Percentiles rank a stretch among this genome's conserved stretches.
Conservation (phyloP, 106 monocot genomes). For the Dioscorea alata region DNA sequence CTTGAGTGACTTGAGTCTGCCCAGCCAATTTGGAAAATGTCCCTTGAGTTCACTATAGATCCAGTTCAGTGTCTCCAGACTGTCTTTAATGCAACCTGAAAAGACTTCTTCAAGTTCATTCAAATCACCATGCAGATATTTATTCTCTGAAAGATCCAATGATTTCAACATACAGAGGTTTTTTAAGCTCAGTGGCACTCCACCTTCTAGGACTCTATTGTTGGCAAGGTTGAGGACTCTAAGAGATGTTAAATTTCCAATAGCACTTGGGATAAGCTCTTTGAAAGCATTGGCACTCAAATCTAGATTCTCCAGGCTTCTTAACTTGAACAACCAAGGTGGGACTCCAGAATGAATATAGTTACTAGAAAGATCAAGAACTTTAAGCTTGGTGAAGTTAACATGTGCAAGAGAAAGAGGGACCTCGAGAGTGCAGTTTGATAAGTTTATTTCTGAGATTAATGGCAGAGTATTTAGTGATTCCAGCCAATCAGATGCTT, state of each 20-base stretch:
- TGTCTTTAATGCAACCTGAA: constrained; percentile 2
- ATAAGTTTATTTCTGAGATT: background rate
- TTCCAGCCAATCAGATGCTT: constrained; percentile 3
- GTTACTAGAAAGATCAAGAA: no score
- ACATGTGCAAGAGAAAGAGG: constrained; percentile 2
- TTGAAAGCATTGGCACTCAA: background rate
- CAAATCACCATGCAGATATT: background rate
- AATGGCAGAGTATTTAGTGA: constrained; percentile 1
- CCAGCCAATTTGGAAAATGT: constrained; percentile 1
- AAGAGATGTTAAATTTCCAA: background rate
- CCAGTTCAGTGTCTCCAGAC: constrained; percentile 2
- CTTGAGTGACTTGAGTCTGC: constrained; percentile 1
- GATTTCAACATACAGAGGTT: background rate
- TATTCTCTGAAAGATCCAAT: background rate
- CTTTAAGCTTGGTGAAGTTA: constrained; percentile 12
- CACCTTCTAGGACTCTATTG: background rate
- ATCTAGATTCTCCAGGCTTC: no score
- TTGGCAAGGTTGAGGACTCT: background rate
- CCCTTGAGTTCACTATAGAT: background rate
- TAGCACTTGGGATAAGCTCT: background rate
- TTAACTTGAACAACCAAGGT: no score
- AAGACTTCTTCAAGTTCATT: background rate
- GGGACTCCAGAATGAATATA: no score
- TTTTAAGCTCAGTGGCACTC: no score
- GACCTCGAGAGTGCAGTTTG: background rate